Conservation (phyloP, 352 stramenopile species). For the Phytophthora multivora region DNA sequence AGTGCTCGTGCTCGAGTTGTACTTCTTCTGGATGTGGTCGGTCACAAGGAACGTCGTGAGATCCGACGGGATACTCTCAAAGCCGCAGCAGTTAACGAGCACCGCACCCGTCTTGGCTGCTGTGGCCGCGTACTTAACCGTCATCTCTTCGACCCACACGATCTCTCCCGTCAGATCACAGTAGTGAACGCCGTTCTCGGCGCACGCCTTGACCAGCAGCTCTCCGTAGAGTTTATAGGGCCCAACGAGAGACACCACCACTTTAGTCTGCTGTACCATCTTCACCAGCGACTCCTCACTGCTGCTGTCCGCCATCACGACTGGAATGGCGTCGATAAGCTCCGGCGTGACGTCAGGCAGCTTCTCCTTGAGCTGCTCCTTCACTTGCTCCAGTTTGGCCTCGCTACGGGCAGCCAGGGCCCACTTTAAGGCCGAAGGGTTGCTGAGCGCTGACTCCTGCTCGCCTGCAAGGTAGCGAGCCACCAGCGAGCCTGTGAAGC, state of each 20-base stretch:
- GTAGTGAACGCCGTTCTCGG: conserved; percentile 90
- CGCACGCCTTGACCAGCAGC: conserved; percentile 85
- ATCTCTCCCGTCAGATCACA: conserved; percentile 92
- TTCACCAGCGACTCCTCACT: conserved; percentile 64
- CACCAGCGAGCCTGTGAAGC: conserved; percentile 87
- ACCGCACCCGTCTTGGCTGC: conserved; percentile 72
- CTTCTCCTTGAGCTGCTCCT: conserved; percentile 56
- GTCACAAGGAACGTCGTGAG: conserved; percentile 76
- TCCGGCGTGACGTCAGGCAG: conserved; percentile 38
- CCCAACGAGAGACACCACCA: conserved; percentile 84
- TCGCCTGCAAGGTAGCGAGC: conserved; percentile 66
- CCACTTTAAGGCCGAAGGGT: conserved; percentile 69
- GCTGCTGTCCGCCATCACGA: conserved; percentile 59
- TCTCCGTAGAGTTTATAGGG: conserved; percentile 89
- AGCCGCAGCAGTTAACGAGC: conserved; percentile 89
- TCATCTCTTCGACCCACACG: conserved; percentile 87
- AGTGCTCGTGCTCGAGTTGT: conserved; percentile 38
- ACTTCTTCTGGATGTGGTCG: conserved; percentile 65
- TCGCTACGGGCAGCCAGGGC: conserved; percentile 85
- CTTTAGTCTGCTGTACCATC: conserved; percentile 80
- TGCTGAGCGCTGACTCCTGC: conserved; percentile 37
- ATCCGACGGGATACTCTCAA: conserved; percentile 91
- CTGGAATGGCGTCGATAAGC: conserved; percentile 50
- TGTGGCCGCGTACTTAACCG: conserved; percentile 53
- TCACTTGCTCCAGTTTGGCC: conserved; percentile 70